Conservation (phyloP, 2,329 filamentous ascomycete genomes). For the Diplocarpon mali region DNA sequence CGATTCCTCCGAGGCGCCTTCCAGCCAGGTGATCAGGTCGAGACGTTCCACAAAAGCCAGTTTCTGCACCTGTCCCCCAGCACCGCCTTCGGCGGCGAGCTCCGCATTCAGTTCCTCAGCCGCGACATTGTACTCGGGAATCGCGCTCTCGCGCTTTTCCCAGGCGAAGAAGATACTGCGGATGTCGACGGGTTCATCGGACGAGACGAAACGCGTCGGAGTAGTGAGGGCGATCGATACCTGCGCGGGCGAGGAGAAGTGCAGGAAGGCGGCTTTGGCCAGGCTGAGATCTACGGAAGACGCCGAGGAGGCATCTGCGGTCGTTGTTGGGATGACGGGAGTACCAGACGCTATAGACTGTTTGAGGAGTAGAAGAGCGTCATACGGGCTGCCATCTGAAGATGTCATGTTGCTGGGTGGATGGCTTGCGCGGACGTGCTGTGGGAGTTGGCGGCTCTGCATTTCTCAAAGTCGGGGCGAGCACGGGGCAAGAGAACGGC, state of each 20-base stretch:
- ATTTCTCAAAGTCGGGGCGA: neutral
- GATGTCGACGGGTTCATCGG: slow-evolving; percentile 63
- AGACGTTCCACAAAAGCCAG: slow-evolving; percentile 84
- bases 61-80: slow-evolving; percentile 65
- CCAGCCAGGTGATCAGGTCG: slow-evolving; percentile 87
- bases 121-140: slow-evolving; percentile 82
- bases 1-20: slow-evolving; percentile 79
- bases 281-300: slow-evolving; percentile 49
- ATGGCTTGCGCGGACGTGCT: neutral
- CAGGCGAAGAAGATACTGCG: slow-evolving; percentile 95
- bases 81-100: slow-evolving; percentile 41
- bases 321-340: slow-evolving; percentile 63
- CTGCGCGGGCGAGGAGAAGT: slow-evolving; percentile 53
- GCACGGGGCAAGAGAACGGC: too few species aligned
- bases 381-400: slow-evolving; percentile 41
- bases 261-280: slow-evolving; percentile 66
- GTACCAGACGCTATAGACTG: slow-evolving; percentile 64
- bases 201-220: slow-evolving; percentile 80
- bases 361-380: slow-evolving; percentile 75
- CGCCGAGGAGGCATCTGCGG: slow-evolving; percentile 49
- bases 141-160: slow-evolving; percentile 81
- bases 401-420: slow-evolving; percentile 39
- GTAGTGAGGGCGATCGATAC: slow-evolving; percentile 57
- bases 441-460: slow-evolving; percentile 1
- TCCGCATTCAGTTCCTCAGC: slow-evolving; percentile 73